phyloP scores from a whole-genome alignment of 2,329 filamentous ascomycete species.

The Hyphodiscus sp. region DNA sequence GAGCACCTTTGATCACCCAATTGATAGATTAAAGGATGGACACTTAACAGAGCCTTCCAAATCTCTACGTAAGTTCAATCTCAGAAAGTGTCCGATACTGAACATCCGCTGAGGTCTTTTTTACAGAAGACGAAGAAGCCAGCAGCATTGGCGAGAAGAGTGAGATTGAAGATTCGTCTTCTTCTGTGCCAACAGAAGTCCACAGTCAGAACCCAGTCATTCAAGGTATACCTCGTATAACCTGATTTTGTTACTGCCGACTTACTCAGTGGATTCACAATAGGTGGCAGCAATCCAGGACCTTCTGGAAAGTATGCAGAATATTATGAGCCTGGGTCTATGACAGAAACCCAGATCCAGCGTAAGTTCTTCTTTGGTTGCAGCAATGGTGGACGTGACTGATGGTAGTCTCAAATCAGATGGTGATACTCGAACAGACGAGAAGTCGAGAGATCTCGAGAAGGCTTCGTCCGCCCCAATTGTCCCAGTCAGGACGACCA shows the following conservation, averaged over 20 bases:
- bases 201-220: background rate
- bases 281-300: background rate
- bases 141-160: background rate
- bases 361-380: background rate
- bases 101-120: background rate
- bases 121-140: background rate
- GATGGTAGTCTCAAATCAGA: background rate
- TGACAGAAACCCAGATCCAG: too few relatives aligned
- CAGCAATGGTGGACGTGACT: background rate
- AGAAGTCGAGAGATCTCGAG: conserved; percentile 13
- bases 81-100: background rate
- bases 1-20: background rate
- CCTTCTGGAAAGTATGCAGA: too few relatives aligned
- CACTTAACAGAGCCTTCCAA: background rate
- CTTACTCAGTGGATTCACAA: background rate
- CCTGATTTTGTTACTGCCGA: background rate
- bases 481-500: conserved; percentile 32
- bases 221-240: background rate
- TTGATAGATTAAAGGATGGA: background rate
- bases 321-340: too few relatives aligned
- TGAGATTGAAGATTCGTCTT: background rate
- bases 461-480: background rate
- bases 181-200: background rate
- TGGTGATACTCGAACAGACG: background rate
- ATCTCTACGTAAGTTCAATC: background rate